A percentile compares a stretch with the other conserved stretches of the same genome.
Conservation (phyloP, 345 rosid genomes). For the Gynandropsis gynandra region DNA sequence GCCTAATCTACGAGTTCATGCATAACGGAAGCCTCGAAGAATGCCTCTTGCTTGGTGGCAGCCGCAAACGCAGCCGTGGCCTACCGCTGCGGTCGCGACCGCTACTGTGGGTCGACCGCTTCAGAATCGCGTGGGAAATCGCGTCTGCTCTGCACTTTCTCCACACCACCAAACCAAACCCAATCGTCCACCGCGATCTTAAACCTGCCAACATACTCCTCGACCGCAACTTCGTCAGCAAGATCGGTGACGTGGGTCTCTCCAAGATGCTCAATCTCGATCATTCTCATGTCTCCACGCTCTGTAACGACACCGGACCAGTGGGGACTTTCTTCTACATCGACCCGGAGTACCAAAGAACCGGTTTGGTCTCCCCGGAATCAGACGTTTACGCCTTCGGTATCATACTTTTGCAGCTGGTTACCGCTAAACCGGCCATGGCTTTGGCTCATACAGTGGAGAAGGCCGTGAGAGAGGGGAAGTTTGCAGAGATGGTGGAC, state of each 20-base stretch:
- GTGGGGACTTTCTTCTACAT: slow-evolving; percentile 81
- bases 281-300: slow-evolving; percentile 33
- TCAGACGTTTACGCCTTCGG: slow-evolving; percentile 88
- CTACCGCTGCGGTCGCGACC: slow-evolving; percentile 22
- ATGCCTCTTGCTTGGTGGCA: slow-evolving; percentile 29
- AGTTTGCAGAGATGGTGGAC: slow-evolving; percentile 52
- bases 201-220: slow-evolving; percentile 89
- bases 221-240: slow-evolving; percentile 74
- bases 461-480: slow-evolving; percentile 50
- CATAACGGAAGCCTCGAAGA: slow-evolving; percentile 85
- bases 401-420: slow-evolving; percentile 64
- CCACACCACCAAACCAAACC: slow-evolving; percentile 65
- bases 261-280: slow-evolving; percentile 49
- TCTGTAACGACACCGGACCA: slow-evolving; percentile 49
- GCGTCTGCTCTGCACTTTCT: slow-evolving; percentile 74
- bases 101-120: slow-evolving; percentile 69
- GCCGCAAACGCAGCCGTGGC: slow-evolving; percentile 28
- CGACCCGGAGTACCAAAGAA: slow-evolving; percentile 90
- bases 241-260: slow-evolving; percentile 88
- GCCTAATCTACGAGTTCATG: slow-evolving; percentile 82
- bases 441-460: slow-evolving; percentile 64
- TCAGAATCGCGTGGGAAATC: slow-evolving; percentile 76
- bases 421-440: slow-evolving; percentile 64
- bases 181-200: slow-evolving; percentile 83
- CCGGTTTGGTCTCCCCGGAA: slow-evolving; percentile 57